phyloP scores from a whole-genome alignment of 129 eudicot species.

The Flaveria trinervia region DNA sequence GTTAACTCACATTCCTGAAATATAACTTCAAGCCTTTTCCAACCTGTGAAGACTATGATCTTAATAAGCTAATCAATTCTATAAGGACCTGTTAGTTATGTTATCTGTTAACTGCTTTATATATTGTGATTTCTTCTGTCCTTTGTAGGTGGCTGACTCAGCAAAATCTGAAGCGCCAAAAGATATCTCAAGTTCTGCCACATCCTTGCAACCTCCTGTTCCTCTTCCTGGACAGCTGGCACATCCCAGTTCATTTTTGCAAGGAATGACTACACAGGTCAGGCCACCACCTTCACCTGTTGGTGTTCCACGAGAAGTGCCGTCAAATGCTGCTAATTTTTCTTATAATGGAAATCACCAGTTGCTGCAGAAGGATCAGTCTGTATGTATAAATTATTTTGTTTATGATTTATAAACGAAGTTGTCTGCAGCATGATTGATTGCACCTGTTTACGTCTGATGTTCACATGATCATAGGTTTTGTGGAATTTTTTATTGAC shows the following conservation, averaged over 20 bases:
- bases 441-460: background rate
- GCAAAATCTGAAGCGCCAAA: slow-evolving; percentile 31
- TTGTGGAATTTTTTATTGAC: slow-evolving; percentile 13
- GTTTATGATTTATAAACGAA: too few species aligned
- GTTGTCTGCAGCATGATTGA: too few species aligned
- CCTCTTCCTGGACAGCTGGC: slow-evolving; percentile 41
- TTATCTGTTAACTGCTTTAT: slow-evolving; percentile 17
- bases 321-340: slow-evolving; percentile 42
- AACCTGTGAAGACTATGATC: slow-evolving; percentile 16
- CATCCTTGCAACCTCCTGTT: slow-evolving; percentile 45
- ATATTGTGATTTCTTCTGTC: slow-evolving; percentile 18
- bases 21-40: slow-evolving; percentile 19
- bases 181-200: slow-evolving; percentile 28
- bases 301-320: slow-evolving; percentile 35
- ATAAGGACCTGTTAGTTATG: slow-evolving; percentile 6
- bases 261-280: slow-evolving; percentile 32
- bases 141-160: slow-evolving; percentile 32
- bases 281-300: slow-evolving; percentile 43
- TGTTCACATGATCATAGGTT: slow-evolving; percentile 14
- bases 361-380: slow-evolving; percentile 41
- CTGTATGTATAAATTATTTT: slow-evolving; percentile 23
- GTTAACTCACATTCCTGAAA: slow-evolving; percentile 1
- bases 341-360: slow-evolving; percentile 44
- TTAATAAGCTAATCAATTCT: slow-evolving; percentile 13
- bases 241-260: slow-evolving; percentile 30